Percentiles rank a stretch among this genome's conserved stretches.
Conservation (phyloP, 768 basidiomycete species). For the Leccinum variicolor region DNA sequence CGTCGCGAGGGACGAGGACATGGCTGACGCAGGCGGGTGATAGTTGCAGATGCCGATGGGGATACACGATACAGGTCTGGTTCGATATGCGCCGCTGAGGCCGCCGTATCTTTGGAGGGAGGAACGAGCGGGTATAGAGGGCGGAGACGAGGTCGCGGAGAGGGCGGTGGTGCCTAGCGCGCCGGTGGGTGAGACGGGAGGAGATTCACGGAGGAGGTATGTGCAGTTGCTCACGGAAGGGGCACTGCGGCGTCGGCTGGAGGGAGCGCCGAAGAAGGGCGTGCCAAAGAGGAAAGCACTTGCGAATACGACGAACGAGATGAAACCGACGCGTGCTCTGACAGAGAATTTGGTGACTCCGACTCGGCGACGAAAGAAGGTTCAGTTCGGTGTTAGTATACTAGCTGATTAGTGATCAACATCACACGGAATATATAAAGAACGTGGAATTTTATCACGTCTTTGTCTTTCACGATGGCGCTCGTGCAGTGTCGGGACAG, state of each 20-base stretch:
- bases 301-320: not conserved
- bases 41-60: not conserved
- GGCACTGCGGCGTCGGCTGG: not conserved
- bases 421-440: not conserved
- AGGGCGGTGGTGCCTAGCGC: not conserved
- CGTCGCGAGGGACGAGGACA: not conserved
- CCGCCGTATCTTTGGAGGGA: not conserved
- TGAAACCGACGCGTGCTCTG: not conserved
- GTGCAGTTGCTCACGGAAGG: not conserved
- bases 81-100: not conserved
- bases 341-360: not conserved
- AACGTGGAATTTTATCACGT: not conserved
- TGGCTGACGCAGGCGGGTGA: not conserved
- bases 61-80: not conserved
- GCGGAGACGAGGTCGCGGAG: not conserved
- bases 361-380: not conserved
- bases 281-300: not conserved
- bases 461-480: conserved; percentile 30
- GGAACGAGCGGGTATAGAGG: not conserved
- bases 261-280: not conserved
- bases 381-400: not conserved
- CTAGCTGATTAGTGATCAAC: not conserved
- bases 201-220: not conserved
- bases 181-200: not conserved
- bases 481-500: conserved; percentile 42